Evolutionary conservation across 306 rosid species (phyloP).

Genomic region (Medicago ruthenica): DNA sequence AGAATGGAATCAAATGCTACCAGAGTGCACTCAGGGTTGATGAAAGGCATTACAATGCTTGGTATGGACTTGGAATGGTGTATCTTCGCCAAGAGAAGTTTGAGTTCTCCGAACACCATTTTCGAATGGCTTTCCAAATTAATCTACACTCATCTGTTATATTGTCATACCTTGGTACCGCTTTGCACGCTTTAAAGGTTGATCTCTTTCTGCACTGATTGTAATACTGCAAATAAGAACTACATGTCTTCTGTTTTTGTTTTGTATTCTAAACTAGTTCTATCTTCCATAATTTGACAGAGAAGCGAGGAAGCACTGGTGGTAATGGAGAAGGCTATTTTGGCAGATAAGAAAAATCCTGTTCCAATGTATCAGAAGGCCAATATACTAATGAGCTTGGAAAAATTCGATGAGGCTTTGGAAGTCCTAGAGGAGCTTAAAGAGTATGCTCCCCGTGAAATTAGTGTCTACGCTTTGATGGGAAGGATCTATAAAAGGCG

Average conservation of each 20-base stretch:
- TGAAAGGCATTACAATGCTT: constrained; percentile 89
- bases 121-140: constrained; percentile 82
- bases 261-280: constrained; percentile 38
- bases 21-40: constrained; percentile 92
- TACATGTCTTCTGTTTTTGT: constrained; percentile 20
- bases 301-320: constrained; percentile 82
- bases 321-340: constrained; percentile 92
- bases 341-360: constrained; percentile 94
- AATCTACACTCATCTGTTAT: constrained; percentile 91
- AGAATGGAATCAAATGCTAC: constrained; percentile 90
- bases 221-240: constrained; percentile 35
- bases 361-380: constrained; percentile 99
- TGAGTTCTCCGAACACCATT: constrained; percentile 95
- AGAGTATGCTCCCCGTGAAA: constrained; percentile 90
- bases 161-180: constrained; percentile 90
- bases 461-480: constrained; percentile 96
- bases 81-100: constrained; percentile 94
- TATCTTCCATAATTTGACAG: constrained; percentile 54
- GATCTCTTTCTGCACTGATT: constrained; percentile 41
- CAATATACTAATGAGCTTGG: constrained; percentile 78
- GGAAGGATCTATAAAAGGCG: constrained; percentile 85
- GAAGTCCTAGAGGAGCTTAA: constrained; percentile 88
- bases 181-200: constrained; percentile 89
- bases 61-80: constrained; percentile 99
- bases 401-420: constrained; percentile 80